These are phyloP conservation scores for Bretziella fagacearum DNA, from an alignment of 2,329 filamentous ascomycete species.

Conservation along the genomic window DNA sequence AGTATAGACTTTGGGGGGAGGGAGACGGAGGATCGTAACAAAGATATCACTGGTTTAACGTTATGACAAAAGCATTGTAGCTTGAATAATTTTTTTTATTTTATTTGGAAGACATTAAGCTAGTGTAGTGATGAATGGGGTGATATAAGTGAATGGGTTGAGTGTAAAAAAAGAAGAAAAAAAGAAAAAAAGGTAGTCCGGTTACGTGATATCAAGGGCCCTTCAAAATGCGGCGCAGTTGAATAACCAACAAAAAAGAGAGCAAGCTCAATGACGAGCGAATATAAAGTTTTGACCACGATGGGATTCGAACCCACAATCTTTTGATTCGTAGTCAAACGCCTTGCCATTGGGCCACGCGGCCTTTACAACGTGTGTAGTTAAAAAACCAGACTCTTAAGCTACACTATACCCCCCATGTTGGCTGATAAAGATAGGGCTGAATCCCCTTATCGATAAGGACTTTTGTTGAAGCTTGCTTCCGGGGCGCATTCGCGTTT, in stretches of 20 bases:
- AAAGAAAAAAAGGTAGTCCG: too few relatives aligned
- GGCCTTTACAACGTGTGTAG: neutral
- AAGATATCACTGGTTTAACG: neutral
- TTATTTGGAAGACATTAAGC: neutral
- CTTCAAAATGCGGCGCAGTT: too few relatives aligned
- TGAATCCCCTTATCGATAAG: conserved; percentile 12
- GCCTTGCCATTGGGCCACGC: conserved; percentile 15
- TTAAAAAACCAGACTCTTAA: accelerated
- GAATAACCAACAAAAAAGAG: neutral
- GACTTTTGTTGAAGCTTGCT: neutral
- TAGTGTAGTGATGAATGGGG: too few relatives aligned
- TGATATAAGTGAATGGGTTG: neutral
- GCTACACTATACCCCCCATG: neutral
- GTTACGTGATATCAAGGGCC: too few relatives aligned
- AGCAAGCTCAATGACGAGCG: neutral
- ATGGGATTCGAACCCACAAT: conserved; percentile 15
- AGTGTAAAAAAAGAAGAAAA: neutral
- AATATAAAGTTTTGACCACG: conserved; percentile 5
- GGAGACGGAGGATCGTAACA: neutral
- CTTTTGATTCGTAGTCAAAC: conserved; percentile 15
- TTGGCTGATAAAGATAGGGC: neutral
- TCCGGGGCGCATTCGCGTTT: too few relatives aligned
- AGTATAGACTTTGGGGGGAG: conserved; percentile 11
- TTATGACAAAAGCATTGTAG: neutral
- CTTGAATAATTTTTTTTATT: neutral